phyloP scores from a whole-genome alignment of 1,284 basidiomycete species.

The Heterobasidion parviporum region DNA sequence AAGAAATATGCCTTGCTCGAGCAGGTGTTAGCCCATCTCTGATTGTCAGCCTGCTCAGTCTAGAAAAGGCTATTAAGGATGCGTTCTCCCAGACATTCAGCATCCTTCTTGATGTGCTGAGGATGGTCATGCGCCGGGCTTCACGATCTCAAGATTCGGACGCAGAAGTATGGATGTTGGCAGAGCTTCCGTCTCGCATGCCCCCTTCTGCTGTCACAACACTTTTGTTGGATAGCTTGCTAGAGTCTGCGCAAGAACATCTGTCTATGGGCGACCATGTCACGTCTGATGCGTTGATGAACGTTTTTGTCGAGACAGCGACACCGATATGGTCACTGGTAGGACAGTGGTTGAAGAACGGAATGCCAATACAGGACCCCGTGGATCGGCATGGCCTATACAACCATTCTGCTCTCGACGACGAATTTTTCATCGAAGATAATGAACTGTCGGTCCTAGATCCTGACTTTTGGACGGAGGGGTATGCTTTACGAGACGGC shows the following conservation, averaged over 20 bases:
- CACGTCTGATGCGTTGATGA: slow-evolving; percentile 46
- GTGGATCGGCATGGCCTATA: slow-evolving; percentile 8
- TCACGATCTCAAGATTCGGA: slow-evolving; percentile 22
- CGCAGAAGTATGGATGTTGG: slow-evolving; percentile 31
- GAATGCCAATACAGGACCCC: slow-evolving; percentile 51
- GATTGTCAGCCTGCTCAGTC: slow-evolving; percentile 60
- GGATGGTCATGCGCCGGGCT: slow-evolving; percentile 16
- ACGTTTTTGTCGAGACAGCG: slow-evolving; percentile 53
- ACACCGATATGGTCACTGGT: slow-evolving; percentile 72
- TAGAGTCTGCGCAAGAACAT: slow-evolving; percentile 44
- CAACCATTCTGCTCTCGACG: slow-evolving; percentile 36
- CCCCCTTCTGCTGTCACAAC: slow-evolving; percentile 44
- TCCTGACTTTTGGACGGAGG: slow-evolving; percentile 77
- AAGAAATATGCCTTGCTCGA: slow-evolving; percentile 48
- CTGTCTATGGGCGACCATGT: slow-evolving; percentile 45
- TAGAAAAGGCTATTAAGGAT: slow-evolving; percentile 50
- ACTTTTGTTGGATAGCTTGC: slow-evolving; percentile 54
- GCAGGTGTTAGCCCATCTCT: slow-evolving; percentile 33
- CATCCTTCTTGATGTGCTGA: slow-evolving; percentile 38
- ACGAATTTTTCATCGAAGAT: slow-evolving; percentile 78
- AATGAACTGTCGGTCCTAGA: slow-evolving; percentile 56
- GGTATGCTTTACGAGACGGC: slow-evolving; percentile 49
- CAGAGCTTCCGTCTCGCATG: slow-evolving; percentile 31
- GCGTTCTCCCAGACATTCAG: slow-evolving; percentile 49
- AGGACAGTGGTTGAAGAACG: slow-evolving; percentile 64